Conservation (phyloP, 2,329 filamentous ascomycete genomes). For the Sporothrix curviconia region DNA sequence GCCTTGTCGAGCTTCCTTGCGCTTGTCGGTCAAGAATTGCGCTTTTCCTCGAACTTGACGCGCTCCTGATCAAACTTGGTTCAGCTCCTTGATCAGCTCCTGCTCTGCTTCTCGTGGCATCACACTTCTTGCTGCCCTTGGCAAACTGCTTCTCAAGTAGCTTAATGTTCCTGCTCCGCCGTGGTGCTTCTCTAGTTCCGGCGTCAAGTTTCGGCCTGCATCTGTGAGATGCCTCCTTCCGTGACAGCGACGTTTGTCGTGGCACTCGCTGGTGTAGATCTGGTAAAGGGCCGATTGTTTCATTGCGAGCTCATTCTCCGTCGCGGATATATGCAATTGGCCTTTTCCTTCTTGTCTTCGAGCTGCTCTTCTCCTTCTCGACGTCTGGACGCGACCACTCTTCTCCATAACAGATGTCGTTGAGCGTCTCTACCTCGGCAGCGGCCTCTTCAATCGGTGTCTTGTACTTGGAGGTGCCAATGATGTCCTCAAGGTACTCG, state of each 20-base stretch:
- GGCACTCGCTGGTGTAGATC: conserved; percentile 79
- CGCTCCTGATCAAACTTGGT: conserved; percentile 91
- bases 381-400: conserved; percentile 90
- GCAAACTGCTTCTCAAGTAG: conserved; percentile 79
- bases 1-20: conserved; percentile 92
- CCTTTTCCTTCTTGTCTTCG: conserved; percentile 95
- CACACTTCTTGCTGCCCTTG: conserved; percentile 74
- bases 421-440: conserved; percentile 80
- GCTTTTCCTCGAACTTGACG: conserved; percentile 97
- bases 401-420: conserved; percentile 95
- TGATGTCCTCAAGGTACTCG: conserved; percentile 97
- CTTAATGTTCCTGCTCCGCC: conserved; percentile 89
- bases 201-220: conserved; percentile 79
- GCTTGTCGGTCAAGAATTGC: conserved; percentile 88
- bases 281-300: conserved; percentile 94
- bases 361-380: conserved; percentile 91
- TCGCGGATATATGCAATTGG: conserved; percentile 80
- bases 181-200: conserved; percentile 85
- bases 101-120: conserved; percentile 78
- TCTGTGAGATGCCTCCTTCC: conserved; percentile 81
- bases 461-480: conserved; percentile 98
- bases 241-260: conserved; percentile 84
- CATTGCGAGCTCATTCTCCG: conserved; percentile 82
- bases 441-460: conserved; percentile 92
- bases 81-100: conserved; percentile 72